Conservation (phyloP, 2,329 filamentous ascomycete species). For the Aspergillus quadricinctus region DNA sequence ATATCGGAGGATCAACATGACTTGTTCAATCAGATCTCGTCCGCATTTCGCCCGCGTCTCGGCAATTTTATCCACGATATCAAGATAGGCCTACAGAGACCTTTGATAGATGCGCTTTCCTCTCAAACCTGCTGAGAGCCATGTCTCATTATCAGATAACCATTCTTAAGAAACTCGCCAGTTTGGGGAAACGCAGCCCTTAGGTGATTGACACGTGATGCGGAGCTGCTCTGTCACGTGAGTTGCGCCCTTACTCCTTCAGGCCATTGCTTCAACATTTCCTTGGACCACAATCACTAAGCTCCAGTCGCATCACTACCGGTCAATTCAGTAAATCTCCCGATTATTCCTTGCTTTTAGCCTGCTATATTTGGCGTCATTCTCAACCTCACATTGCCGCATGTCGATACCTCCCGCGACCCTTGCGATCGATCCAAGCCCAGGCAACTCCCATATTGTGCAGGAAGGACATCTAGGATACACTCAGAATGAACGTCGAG, state of each 20-base stretch:
- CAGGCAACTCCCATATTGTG: neutral
- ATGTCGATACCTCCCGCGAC: neutral
- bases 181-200: no score
- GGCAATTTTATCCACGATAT: neutral
- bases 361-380: neutral
- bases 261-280: neutral
- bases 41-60: neutral
- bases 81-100: neutral
- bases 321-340: neutral
- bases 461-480: neutral
- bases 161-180: no score
- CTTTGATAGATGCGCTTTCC: neutral
- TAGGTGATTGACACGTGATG: neutral
- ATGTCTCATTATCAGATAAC: neutral
- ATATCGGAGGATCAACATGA: neutral
- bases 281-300: neutral
- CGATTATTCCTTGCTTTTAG: neutral
- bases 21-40: neutral
- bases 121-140: neutral
- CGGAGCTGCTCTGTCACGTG: neutral
- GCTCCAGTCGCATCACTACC: neutral
- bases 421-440: neutral
- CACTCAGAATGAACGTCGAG: slow-evolving; percentile 35
- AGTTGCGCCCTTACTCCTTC: neutral
- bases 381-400: neutral